Percentiles rank a stretch among this genome's conserved stretches.
These are phyloP conservation scores for Trichoderma sp. DNA, from an alignment of 2,329 filamentous ascomycete genomes.

Conservation along the genomic window DNA sequence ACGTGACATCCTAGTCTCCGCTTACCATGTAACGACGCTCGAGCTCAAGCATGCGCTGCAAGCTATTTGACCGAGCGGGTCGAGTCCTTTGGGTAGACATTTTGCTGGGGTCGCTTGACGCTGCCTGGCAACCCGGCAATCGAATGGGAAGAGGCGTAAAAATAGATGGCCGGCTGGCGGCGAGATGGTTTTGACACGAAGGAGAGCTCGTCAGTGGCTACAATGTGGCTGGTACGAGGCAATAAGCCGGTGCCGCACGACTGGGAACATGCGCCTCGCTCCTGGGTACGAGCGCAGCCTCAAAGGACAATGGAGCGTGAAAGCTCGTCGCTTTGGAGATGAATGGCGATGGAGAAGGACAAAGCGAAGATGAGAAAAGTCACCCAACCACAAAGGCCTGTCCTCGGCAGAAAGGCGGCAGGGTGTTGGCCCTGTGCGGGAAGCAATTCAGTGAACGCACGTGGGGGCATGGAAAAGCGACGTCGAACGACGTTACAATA, in stretches of 20 bases:
- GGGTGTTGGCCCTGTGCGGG: slow-evolving; percentile 19
- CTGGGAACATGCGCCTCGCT: slow-evolving; percentile 21
- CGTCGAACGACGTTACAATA: not conserved
- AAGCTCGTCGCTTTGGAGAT: slow-evolving; percentile 10
- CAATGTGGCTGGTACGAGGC: slow-evolving; percentile 25
- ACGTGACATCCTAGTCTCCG: slow-evolving; percentile 10
- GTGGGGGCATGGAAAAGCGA: slow-evolving; percentile 11
- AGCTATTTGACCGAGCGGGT: slow-evolving; percentile 49
- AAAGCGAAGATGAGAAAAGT: not conserved
- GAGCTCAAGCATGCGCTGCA: slow-evolving; percentile 63
- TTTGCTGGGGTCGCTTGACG: slow-evolving; percentile 3
- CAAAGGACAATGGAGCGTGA: slow-evolving; percentile 3
- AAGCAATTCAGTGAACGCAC: slow-evolving; percentile 17
- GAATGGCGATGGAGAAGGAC: slow-evolving; percentile 20
- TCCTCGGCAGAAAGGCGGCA: slow-evolving; percentile 14
- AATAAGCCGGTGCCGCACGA: slow-evolving; percentile 15
- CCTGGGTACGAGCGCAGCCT: not conserved
- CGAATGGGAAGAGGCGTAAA: slow-evolving; percentile 19
- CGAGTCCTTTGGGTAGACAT: slow-evolving; percentile 30
- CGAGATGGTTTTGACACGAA: not conserved
- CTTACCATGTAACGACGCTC: slow-evolving; percentile 63
- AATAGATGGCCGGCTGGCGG: slow-evolving; percentile 8
- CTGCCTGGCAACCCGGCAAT: not conserved
- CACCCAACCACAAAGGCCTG: slow-evolving; percentile 1
- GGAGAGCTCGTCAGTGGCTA: slow-evolving; percentile 27